Evolutionary conservation across 257 asterid genomes (phyloP).

Genomic region (Salvia rosmarinus): DNA sequence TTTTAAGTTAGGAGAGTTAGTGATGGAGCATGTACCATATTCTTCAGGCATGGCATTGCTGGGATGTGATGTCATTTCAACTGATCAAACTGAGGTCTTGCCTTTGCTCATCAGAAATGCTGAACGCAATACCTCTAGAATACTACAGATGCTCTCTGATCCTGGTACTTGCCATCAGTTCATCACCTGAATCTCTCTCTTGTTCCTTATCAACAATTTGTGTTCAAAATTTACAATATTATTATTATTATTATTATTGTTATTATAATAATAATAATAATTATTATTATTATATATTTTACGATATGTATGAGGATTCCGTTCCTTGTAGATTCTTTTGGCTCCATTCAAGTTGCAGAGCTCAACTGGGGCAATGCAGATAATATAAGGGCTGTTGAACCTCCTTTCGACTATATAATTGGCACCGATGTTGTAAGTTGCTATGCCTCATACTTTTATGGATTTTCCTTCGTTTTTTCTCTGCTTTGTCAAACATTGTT

Average conservation of each 20-base stretch:
- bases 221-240: background rate
- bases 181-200: background rate
- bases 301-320: conserved; percentile 3
- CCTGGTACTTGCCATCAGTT: conserved; percentile 44
- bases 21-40: conserved; percentile 29
- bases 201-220: conserved; percentile 10
- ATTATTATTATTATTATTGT: background rate
- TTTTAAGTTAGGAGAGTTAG: conserved; percentile 23
- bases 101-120: conserved; percentile 88
- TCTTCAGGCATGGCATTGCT: conserved; percentile 90
- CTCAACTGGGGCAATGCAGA: conserved; percentile 85
- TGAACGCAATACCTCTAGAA: conserved; percentile 85
- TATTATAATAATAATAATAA: no score
- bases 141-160: conserved; percentile 62
- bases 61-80: conserved; percentile 88
- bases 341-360: conserved; percentile 81
- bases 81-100: conserved; percentile 93
- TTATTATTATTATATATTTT: background rate
- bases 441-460: background rate
- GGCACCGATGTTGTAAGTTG: conserved; percentile 96
- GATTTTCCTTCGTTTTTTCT: background rate
- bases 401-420: conserved; percentile 91
- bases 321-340: conserved; percentile 70
- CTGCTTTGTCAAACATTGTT: conserved; percentile 8
- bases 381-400: conserved; percentile 81